Evolutionary conservation across 2,329 filamentous ascomycete genomes (phyloP), one percentile per base, ranked within the genome.

Genomic region (Immersiporthe knoxdaviesiana): DNA sequence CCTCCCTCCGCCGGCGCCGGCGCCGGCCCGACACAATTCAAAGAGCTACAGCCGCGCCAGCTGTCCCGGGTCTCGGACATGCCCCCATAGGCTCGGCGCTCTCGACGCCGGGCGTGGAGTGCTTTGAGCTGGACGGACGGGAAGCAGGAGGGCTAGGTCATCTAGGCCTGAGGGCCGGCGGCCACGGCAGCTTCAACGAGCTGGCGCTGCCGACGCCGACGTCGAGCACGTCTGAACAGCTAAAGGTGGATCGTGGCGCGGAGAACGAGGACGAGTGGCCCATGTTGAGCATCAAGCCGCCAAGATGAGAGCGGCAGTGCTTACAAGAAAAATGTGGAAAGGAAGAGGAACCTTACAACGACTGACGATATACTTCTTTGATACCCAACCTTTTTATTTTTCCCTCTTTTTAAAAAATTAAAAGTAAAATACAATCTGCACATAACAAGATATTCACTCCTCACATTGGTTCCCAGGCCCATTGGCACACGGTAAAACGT

Each of bases 71-170:
- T 11, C 35, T 30, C 58, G 39, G 65, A n/a, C 11, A 2, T n/a
- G 65, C 35, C 35, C 54, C 14, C 3, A 37, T 59, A 37, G 44
- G 39, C 56, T 65, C 54, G 27, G 59, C 50, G 61, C 50, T 63
- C 56, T n/a, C 35, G 12, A 41, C 52, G 54, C 30, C 39, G 3
- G 30, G 37, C 41, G 39, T 50, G 11, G 63, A 71, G 14, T 61
- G 37, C 12, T 67, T 62, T 61, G 67, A 71, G 35, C 39, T 71
- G 18, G 67, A 66, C 24, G 63, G 67, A 39, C 60, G 60, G 8
- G 63, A 71, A 24, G 37, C 21, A 4, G 60, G 67, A 32, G 30
- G n/a, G n/a, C n/a, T 32, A 4, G 64, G 54, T 18, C 27, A 54
- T 18, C 21, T 63, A n/a, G 54, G 63, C 30, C 37, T 41, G 27